phyloP scores from a whole-genome alignment of 192 early-diverging fungal genomes.

The Pilaira anomala region DNA sequence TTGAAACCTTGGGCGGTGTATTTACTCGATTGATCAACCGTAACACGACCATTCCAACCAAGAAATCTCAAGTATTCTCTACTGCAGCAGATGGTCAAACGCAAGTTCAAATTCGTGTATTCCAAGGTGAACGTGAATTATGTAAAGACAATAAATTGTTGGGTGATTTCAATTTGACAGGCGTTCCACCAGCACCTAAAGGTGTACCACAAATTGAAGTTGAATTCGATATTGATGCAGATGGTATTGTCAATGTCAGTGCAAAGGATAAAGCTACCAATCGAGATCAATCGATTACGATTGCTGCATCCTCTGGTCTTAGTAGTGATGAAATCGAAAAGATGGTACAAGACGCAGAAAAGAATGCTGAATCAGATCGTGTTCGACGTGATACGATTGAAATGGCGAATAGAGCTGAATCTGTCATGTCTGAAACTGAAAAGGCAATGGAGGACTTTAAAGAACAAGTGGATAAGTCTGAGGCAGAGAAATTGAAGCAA shows the following conservation, averaged over 20 bases:
- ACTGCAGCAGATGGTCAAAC: conserved; percentile 96
- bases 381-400: conserved; percentile 92
- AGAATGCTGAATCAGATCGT: conserved; percentile 90
- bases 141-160: conserved; percentile 95
- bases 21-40: conserved; percentile 92
- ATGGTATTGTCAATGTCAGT: conserved; percentile 95
- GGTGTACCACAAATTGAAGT: conserved; percentile 96
- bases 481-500: conserved; percentile 82
- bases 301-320: conserved; percentile 88
- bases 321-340: conserved; percentile 90
- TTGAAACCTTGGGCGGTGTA: conserved; percentile 94
- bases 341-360: conserved; percentile 88
- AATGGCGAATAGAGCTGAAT: conserved; percentile 84
- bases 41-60: conserved; percentile 98
- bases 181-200: conserved; percentile 90
- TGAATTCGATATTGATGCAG: conserved; percentile 96
- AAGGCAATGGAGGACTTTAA: conserved; percentile 96
- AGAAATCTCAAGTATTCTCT: conserved; percentile 95
- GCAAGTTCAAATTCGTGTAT: conserved; percentile 91
- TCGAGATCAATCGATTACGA: conserved; percentile 90
- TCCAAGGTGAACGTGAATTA: conserved; percentile 96
- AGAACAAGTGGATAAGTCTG: conserved; percentile 87
- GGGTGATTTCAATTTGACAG: conserved; percentile 92
- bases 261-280: conserved; percentile 94
- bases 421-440: conserved; percentile 89